These are phyloP conservation scores for Mycena venus DNA, from an alignment of 768 basidiomycete species.

Conservation along the genomic window DNA sequence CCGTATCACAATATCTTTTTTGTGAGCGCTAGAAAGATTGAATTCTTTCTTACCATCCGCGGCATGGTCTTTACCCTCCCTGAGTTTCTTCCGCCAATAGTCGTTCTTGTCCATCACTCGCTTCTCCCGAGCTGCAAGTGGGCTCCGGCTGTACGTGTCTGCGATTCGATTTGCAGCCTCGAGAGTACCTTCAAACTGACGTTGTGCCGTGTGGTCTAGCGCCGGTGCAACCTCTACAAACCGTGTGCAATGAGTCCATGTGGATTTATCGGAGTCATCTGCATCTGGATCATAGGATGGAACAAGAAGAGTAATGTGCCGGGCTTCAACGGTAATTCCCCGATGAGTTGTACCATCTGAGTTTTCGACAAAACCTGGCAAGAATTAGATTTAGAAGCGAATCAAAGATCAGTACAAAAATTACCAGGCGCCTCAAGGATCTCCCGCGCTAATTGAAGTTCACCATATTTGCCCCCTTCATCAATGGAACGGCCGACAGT, in stretches of 20 bases:
- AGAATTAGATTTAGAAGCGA: not conserved
- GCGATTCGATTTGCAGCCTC: not conserved
- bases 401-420: no score
- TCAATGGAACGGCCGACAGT: no score
- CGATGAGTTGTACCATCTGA: not conserved
- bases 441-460: no score
- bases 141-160: not conserved
- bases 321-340: not conserved
- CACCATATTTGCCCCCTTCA: no score
- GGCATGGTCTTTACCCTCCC: slow-evolving; percentile 13
- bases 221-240: no score
- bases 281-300: not conserved
- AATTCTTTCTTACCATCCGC: slow-evolving; percentile 20
- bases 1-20: not conserved
- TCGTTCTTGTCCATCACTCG: slow-evolving; percentile 1
- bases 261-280: slow-evolving; percentile 30
- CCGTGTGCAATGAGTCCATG: slow-evolving; percentile 22
- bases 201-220: not conserved
- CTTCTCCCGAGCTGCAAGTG: not conserved
- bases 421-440: no score
- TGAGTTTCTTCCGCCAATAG: slow-evolving; percentile 9
- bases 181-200: not conserved
- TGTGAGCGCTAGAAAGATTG: not conserved
- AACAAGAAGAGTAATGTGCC: not conserved
- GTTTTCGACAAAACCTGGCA: not conserved